These are phyloP conservation scores for Apiotrichum montevideense DNA, from an alignment of 1,284 basidiomycete genomes.

Conservation along the genomic window DNA sequence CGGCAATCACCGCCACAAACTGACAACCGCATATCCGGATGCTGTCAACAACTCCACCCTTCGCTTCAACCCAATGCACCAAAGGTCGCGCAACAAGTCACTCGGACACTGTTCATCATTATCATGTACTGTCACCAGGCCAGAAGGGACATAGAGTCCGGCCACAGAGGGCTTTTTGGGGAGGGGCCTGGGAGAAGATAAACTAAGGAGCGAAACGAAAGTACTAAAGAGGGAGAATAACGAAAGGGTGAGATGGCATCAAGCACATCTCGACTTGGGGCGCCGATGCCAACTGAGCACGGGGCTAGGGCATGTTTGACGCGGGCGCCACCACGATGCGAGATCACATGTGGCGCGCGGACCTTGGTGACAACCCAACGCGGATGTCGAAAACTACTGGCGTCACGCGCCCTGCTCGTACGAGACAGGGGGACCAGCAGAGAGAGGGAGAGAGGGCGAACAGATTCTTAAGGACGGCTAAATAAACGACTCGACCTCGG, in stretches of 20 bases:
- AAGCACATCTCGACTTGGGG: not conserved
- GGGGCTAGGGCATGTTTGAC: not conserved
- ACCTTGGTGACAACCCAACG: constrained; percentile 7
- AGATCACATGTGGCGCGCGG: not conserved
- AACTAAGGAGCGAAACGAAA: constrained; percentile 5
- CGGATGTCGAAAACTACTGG: constrained; percentile 3
- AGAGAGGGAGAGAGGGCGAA: not conserved
- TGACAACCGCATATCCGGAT: no score
- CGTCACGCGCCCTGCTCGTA: not conserved
- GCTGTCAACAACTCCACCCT: no score
- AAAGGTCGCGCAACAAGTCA: no score
- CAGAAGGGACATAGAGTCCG: not conserved
- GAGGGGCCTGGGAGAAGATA: not conserved
- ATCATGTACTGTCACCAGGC: not conserved
- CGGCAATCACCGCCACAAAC: no score
- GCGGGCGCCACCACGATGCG: not conserved
- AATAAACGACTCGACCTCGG: constrained; percentile 23
- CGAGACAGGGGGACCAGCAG: not conserved
- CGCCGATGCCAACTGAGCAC: not conserved
- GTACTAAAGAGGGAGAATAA: not conserved
- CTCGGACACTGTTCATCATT: not conserved
- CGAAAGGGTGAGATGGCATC: not conserved
- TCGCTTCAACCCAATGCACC: no score
- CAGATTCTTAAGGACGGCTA: constrained; percentile 5
- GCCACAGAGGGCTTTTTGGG: not conserved